Base-by-base conservation (phyloP, 2,329 filamentous ascomycete species). In the Cordyceps javanica region DNA sequence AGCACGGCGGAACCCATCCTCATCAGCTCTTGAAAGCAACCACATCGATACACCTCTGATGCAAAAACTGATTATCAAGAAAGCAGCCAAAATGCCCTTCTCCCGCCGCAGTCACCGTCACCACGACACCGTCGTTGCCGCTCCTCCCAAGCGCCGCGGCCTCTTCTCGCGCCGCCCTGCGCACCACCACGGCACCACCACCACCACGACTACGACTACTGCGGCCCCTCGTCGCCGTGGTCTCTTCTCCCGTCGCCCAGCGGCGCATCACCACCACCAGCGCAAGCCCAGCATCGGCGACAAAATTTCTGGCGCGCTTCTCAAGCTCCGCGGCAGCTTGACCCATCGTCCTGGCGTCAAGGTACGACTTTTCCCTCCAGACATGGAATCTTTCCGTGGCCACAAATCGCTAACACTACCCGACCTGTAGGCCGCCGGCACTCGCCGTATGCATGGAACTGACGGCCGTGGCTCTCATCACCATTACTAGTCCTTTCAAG, bases 281-380 rank as follows among this genome's bases (percentile, higher is more conserved):
- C 83, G 88, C 66, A 83, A 86, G 65, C 79, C 83, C 3, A 82
- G 79, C 39, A 75, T 92, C 62, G 87, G 87, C 48, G 89, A 93
- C 75, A 93, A 92, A 73, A 80, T 93, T 64, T 86, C 82, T 51
- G 90, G 90, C 19, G 89, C 88, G 0, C 75, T 93, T 70, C 78
- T 89, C 75, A 90, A 82, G 75, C 72, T 93, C 62, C 85, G 84
- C 71, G 89, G 90, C 8, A 82, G 77, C 55, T 68, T 93, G 58
- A 91, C 86, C 1, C 72, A 82, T 49, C 78, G 84, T 41, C 86
- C 88, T 2, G 89, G 86, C 25, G 73, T 88, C 62, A 92, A 92
- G 85, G 83, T 84, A 72, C 60, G 69, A n/a, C n/a, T n/a, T 49
- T 38, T 13, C 21, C 36, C 13, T 34, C n/a, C n/a, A n/a, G n/a